These are phyloP conservation scores for Talaromyces thailandensis DNA, from an alignment of 495 filamentous ascomycete species.

Conservation along the genomic window DNA sequence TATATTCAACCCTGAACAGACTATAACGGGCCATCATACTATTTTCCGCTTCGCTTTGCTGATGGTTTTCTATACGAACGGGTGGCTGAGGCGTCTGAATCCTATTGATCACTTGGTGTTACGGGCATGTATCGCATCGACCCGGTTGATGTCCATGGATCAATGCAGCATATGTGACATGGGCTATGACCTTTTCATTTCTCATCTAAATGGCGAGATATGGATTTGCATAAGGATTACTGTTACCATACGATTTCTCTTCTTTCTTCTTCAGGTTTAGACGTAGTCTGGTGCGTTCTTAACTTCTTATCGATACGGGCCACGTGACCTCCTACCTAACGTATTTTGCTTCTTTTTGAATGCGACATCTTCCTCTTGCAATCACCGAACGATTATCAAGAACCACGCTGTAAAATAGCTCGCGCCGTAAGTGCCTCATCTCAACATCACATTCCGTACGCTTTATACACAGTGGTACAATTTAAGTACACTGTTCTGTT, in stretches of 20 bases:
- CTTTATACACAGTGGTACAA: background rate
- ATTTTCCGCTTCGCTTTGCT: background rate
- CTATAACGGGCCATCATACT: background rate
- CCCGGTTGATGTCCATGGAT: background rate
- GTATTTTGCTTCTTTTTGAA: background rate
- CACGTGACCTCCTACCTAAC: background rate
- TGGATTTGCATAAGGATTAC: background rate
- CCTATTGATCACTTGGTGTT: background rate
- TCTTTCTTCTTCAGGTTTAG: background rate
- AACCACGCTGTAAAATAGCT: background rate
- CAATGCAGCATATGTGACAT: background rate
- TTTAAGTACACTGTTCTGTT: background rate
- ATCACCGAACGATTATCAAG: background rate
- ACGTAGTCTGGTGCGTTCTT: background rate
- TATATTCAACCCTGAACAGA: background rate
- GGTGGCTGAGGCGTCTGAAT: background rate
- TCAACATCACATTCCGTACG: background rate
- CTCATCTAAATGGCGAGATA: background rate
- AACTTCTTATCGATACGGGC: slow-evolving; percentile 5
- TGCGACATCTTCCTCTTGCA: background rate
- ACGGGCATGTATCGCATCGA: background rate
- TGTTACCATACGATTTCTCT: background rate
- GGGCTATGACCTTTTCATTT: background rate
- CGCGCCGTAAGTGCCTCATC: background rate
- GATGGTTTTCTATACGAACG: background rate